Evolutionary conservation across 257 asterid genomes (phyloP).

Genomic region (Petrea volubilis): DNA sequence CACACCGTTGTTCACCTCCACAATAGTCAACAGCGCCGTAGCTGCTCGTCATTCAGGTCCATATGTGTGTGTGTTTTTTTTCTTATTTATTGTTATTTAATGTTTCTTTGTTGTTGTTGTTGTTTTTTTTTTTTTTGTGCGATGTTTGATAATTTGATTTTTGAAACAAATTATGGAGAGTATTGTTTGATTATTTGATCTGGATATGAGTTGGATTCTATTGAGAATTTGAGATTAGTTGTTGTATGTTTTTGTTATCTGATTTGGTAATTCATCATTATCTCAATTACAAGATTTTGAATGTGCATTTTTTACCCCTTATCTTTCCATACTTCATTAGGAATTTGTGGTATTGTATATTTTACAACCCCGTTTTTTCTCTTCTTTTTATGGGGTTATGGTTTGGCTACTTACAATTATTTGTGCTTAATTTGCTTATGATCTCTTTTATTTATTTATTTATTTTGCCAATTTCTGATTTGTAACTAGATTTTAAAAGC

Average conservation of each 20-base stretch:
- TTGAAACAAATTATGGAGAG: conserved; percentile 2
- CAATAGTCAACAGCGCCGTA: conserved; percentile 58
- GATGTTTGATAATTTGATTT: not conserved
- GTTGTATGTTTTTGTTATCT: conserved; percentile 1
- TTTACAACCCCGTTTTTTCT: not conserved
- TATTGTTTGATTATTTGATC: conserved; percentile 10
- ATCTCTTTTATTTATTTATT: not conserved
- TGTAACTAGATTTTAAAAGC: not conserved
- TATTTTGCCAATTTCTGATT: too few relatives aligned
- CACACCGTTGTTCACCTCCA: conserved; percentile 73
- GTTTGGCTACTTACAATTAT: not conserved
- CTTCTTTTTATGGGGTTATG: not conserved
- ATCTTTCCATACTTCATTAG: not conserved
- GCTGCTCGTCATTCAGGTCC: conserved; percentile 71
- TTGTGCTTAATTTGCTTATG: not conserved
- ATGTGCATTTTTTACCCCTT: not conserved
- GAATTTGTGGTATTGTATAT: not conserved
- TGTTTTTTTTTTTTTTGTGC: too few relatives aligned
- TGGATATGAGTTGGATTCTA: conserved; percentile 24
- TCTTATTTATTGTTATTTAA: not conserved
- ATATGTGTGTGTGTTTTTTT: not conserved
- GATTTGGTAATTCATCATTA: conserved; percentile 27
- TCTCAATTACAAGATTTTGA: conserved; percentile 1
- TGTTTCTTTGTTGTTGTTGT: not conserved
- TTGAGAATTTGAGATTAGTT: conserved; percentile 10